Base-by-base conservation (phyloP, 164 flowering plant genomes). In the Litsea cubeba region DNA sequence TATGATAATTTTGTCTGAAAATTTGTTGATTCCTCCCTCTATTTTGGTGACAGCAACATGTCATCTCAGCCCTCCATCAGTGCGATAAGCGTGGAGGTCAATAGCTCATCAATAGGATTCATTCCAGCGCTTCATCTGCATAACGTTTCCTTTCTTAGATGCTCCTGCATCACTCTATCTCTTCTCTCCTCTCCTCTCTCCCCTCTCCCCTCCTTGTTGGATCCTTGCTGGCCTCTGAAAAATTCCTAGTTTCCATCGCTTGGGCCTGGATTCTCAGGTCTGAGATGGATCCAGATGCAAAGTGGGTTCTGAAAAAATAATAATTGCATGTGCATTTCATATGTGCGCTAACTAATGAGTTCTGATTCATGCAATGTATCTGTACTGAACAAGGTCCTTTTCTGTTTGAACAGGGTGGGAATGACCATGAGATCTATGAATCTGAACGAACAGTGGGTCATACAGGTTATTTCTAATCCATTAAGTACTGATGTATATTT, bases 381-480 rank as follows among this genome's bases (percentile, higher is more conserved):
- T 28, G 23, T 14, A 32, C 8, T 54, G 30, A 66, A 40, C 23
- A 18, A 18, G 7, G 71, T 74, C 40, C 8, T 40, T 6, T 66
- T 51, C 77, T 76, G 60, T 60, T 72, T 84, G 77, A 78, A 71
- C 91, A 95, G 98, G 99, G 98, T 51, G 99, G 99, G 77, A 95
- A 95, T 79, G 98, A 95, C 84, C 81, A 85, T 79, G 99, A 95
- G 83, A 92, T 94, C 51, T 93, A 70, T 71, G 94, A 87, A 74
- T 95, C 99, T 7, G 91, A 88, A 69, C 84, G 85, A 76, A 96
- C 99, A 25, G 78, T 87, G 1, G 99, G 99, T 74, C 98, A 96
- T 78, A 90, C 94, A 87, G 99, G 98, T 95, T 14, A 81, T 88
- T 66, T 81, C 62, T 66, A 12, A 51, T 74, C n/a, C 54, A 8